A percentile compares a stretch with the other conserved stretches of the same genome.
phyloP scores from a whole-genome alignment of 192 early-diverging fungal genomes.

The Mortierella alpina region DNA sequence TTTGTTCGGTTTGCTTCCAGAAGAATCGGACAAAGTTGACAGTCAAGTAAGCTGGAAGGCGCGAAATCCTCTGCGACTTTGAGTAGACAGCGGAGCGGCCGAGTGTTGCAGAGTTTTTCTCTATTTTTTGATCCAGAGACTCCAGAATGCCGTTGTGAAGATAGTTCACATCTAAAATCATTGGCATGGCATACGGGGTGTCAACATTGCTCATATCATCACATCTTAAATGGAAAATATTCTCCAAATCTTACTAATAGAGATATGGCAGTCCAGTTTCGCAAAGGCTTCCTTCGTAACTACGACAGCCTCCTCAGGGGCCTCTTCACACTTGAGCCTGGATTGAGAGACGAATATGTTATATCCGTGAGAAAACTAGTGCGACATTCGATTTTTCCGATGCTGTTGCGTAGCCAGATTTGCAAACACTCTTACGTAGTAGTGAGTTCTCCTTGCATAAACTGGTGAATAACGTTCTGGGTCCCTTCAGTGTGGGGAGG shows the following conservation, averaged over 20 bases:
- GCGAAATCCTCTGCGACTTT: conserved; percentile 77
- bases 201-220: background rate
- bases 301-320: conserved; percentile 75
- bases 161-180: conserved; percentile 74
- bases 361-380: background rate
- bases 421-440: conserved; percentile 46
- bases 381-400: background rate
- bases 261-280: conserved; percentile 82
- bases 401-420: background rate
- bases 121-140: conserved; percentile 83
- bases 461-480: conserved; percentile 60
- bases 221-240: background rate
- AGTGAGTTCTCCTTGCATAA: conserved; percentile 79
- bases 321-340: conserved; percentile 83
- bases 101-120: conserved; percentile 89
- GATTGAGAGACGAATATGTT: background rate
- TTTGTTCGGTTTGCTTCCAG: conserved; percentile 86
- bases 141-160: conserved; percentile 78
- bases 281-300: conserved; percentile 76
- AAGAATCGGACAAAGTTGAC: conserved; percentile 95
- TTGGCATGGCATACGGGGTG: background rate
- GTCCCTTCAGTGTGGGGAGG: conserved; percentile 15
- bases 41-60: conserved; percentile 90
- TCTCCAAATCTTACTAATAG: conserved; percentile 48
- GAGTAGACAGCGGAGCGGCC: conserved; percentile 84